Percentiles rank a stretch among this genome's conserved stretches.
phyloP scores from a whole-genome alignment of 805 yeast genomes.

The Yamadazyma takamatsuzukensis region DNA sequence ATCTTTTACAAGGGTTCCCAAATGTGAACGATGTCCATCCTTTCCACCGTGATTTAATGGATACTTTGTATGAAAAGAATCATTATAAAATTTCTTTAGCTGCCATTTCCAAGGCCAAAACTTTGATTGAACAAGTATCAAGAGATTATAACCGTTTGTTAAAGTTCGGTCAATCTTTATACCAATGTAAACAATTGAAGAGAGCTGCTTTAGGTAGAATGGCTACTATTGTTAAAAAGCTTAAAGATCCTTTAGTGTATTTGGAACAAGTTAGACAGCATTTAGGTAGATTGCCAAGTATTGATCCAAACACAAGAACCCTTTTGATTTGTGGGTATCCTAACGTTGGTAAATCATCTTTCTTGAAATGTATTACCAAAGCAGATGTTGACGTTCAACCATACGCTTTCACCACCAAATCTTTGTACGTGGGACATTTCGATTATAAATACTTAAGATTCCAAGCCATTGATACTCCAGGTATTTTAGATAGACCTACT shows the following conservation, averaged over 20 bases:
- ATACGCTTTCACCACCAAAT: slow-evolving; percentile 97
- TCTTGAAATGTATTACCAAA: slow-evolving; percentile 87
- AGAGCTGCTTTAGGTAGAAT: slow-evolving; percentile 99
- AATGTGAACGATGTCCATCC: slow-evolving; percentile 97
- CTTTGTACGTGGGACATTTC: slow-evolving; percentile 96
- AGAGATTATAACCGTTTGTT: slow-evolving; percentile 92
- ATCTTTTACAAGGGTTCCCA: slow-evolving; percentile 85
- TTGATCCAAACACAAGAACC: slow-evolving; percentile 98
- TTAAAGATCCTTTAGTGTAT: slow-evolving; percentile 90
- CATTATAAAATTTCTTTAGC: slow-evolving; percentile 97
- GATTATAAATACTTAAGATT: slow-evolving; percentile 96
- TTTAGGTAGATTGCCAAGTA: slow-evolving; percentile 95
- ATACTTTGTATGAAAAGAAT: slow-evolving; percentile 94
- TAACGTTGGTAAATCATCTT: slow-evolving; percentile 97
- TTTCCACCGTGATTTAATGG: slow-evolving; percentile 96
- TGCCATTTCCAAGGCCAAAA: slow-evolving; percentile 89
- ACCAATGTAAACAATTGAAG: slow-evolving; percentile 98
- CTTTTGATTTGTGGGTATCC: slow-evolving; percentile 98
- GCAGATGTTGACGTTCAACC: slow-evolving; percentile 99
- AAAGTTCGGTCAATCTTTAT: slow-evolving; percentile 95
- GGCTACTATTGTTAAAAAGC: slow-evolving; percentile 96
- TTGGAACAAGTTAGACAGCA: slow-evolving; percentile 99
- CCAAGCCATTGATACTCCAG: slow-evolving; percentile 99
- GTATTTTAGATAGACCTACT: slow-evolving; percentile 96
- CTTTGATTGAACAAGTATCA: slow-evolving; percentile 91